Percentiles rank a stretch among this genome's conserved stretches.
These are phyloP conservation scores for Xylaria intraflava DNA, from an alignment of 495 filamentous ascomycete species.

Conservation along the genomic window DNA sequence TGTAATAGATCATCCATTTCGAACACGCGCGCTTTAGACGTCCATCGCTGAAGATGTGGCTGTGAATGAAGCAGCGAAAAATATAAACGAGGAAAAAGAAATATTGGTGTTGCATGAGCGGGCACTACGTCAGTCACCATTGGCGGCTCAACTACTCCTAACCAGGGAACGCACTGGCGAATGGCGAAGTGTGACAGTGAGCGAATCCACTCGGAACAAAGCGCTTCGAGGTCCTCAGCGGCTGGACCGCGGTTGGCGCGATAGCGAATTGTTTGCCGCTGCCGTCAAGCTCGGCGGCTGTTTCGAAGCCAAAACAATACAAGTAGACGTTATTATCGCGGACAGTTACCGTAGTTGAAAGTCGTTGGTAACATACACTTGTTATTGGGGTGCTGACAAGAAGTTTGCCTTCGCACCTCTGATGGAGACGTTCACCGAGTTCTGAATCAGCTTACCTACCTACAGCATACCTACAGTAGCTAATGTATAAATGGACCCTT, in stretches of 20 bases:
- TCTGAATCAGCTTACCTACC: constrained; percentile 1
- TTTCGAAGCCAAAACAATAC: background rate
- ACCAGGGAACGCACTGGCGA: background rate
- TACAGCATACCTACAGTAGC: background rate
- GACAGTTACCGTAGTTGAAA: background rate
- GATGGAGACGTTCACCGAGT: background rate
- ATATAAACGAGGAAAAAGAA: too few species aligned
- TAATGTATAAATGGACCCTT: constrained; percentile 4
- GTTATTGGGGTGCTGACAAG: too few species aligned
- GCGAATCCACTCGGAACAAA: background rate
- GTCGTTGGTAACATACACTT: background rate
- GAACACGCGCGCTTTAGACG: constrained; percentile 5
- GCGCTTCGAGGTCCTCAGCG: background rate
- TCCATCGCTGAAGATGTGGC: background rate
- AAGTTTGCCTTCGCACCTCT: too few species aligned
- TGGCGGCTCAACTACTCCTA: background rate
- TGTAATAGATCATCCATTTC: background rate
- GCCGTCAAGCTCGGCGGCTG: background rate
- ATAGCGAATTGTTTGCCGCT: background rate
- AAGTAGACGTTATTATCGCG: too few species aligned
- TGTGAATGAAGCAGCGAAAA: constrained; percentile 4
- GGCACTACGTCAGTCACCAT: background rate
- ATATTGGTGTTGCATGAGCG: background rate
- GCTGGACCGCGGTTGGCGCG: background rate
- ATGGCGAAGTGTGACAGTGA: background rate